Base-by-base conservation (phyloP, 148 eudicot species). In the Chenopodium formosanum region DNA sequence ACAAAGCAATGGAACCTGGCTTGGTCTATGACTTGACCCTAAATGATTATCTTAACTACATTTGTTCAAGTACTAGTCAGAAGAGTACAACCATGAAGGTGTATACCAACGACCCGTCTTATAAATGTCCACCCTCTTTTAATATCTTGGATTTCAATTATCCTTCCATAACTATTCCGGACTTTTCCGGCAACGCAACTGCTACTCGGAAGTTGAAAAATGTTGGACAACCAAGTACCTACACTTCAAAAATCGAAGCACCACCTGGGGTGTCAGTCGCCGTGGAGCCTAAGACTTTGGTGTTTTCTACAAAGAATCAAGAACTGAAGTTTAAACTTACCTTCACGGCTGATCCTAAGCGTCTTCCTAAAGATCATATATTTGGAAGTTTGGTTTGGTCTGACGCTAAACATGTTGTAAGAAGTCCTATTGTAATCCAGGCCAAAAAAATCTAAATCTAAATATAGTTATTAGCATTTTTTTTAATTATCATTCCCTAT, bases 341-440 rank as follows among this genome's bases (percentile, higher is more conserved):
- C 0, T 13, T 90, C 47, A 77, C 22, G 31, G 68, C 70, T 19
- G 64, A 56, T n/a, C 3, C 4, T 19, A 50, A 62, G 1, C 73
- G 22, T 50, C 40, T 46, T 44, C n/a, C 48, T 0, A 22, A 17
- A 2, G 83, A 66, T 6, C 77, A 79, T 72, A 78, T n/a, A 6
- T 87, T 86, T 56, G 93, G 93, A 22, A 58, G 79, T 29, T 56
- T 89, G 68, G 11, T 64, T 20, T 91, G 93, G 91, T 82, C 91
- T 1, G 88, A 89, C 58, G 89, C 86, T 0, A 76, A 40, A 11
- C 93, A 91, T 76, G 50, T 83, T 47, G 93, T 91, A 65, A 84
- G 90, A 70, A 91, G 89, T 85, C 88, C 90, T n/a, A 89, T 90
- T 9, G 87, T 88, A 19, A 81, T 90, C 75, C 31, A 58, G 23